Percentiles rank a stretch among this genome's conserved stretches.
Evolutionary conservation across 2,329 filamentous ascomycete species (phyloP).

Genomic region (Macroventuria anomochaeta): DNA sequence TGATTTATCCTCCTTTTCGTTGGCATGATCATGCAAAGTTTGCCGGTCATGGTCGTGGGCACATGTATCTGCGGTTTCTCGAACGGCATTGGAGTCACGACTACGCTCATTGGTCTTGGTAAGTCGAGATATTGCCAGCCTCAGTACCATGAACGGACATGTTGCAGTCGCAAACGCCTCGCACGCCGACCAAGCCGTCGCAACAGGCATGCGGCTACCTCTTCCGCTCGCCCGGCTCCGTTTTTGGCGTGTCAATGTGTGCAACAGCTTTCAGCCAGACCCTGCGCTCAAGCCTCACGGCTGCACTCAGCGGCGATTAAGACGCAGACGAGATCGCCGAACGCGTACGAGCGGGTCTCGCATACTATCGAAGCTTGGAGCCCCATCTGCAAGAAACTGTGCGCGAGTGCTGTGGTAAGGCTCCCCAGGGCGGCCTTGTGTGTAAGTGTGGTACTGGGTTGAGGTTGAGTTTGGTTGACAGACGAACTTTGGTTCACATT

Average conservation of each 20-base stretch:
- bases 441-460: slow-evolving; percentile 56
- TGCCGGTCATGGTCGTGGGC: slow-evolving; percentile 62
- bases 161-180: slow-evolving; percentile 69
- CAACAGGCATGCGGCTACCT: slow-evolving; percentile 81
- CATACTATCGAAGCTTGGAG: slow-evolving; percentile 70
- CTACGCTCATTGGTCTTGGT: slow-evolving; percentile 72
- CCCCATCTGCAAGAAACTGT: slow-evolving; percentile 66
- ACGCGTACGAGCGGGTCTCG: slow-evolving; percentile 71
- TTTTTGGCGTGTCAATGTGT: slow-evolving; percentile 71
- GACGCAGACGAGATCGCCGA: slow-evolving; percentile 71
- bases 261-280: slow-evolving; percentile 75
- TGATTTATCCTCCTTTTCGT: slow-evolving; percentile 66
- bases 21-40: slow-evolving; percentile 59
- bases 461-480: not conserved
- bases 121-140: slow-evolving; percentile 29
- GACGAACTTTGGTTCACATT: not conserved
- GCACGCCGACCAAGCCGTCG: slow-evolving; percentile 72
- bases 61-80: slow-evolving; percentile 62
- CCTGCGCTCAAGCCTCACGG: slow-evolving; percentile 63
- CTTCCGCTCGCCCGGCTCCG: slow-evolving; percentile 74
- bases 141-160: slow-evolving; percentile 1
- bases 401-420: slow-evolving; percentile 68
- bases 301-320: slow-evolving; percentile 61
- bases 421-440: slow-evolving; percentile 60
- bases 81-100: slow-evolving; percentile 70